phyloP scores from a whole-genome alignment of 192 early-diverging fungal species.

The Podila epigama region DNA sequence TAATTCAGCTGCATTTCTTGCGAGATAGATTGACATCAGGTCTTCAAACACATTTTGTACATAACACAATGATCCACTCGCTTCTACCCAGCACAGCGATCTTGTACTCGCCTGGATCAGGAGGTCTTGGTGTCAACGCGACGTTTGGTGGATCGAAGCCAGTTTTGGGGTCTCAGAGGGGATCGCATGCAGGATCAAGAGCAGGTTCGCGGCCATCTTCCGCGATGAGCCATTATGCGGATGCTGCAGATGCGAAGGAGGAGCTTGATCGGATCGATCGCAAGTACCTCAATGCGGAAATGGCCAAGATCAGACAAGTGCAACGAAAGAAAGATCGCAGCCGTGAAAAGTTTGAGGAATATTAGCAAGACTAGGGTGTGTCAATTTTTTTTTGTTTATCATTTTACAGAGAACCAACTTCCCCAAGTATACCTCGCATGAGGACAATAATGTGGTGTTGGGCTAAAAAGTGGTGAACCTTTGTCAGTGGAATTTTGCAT shows the following conservation, averaged over 20 bases:
- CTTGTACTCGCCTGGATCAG: slow-evolving; percentile 27
- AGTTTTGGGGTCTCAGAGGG: slow-evolving; percentile 12
- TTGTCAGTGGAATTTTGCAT: too few relatives aligned
- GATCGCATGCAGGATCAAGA: slow-evolving; percentile 32
- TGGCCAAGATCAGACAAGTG: slow-evolving; percentile 45
- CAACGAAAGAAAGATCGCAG: slow-evolving; percentile 38
- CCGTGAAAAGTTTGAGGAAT: slow-evolving; percentile 35
- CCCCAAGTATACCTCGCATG: too few relatives aligned
- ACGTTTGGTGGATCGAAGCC: slow-evolving; percentile 16
- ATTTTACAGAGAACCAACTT: too few relatives aligned
- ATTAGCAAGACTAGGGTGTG: too few relatives aligned
- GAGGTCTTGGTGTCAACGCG: slow-evolving; percentile 4
- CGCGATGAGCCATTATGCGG: slow-evolving; percentile 40
- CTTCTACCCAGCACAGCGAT: slow-evolving; percentile 29
- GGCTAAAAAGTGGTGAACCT: too few relatives aligned
- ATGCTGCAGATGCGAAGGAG: slow-evolving; percentile 43
- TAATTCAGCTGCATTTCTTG: slow-evolving; percentile 34
- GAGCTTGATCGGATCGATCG: slow-evolving; percentile 38
- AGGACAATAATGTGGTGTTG: too few relatives aligned
- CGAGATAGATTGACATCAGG: slow-evolving; percentile 33
- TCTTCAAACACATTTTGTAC: slow-evolving; percentile 44
- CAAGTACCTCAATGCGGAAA: slow-evolving; percentile 45
- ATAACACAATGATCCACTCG: slow-evolving; percentile 47
- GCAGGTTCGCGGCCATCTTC: slow-evolving; percentile 39
- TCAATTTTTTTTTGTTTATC: too few relatives aligned